These are phyloP conservation scores for Escovopsis weberi DNA, from an alignment of 2,329 filamentous ascomycete genomes.

Conservation along the genomic window DNA sequence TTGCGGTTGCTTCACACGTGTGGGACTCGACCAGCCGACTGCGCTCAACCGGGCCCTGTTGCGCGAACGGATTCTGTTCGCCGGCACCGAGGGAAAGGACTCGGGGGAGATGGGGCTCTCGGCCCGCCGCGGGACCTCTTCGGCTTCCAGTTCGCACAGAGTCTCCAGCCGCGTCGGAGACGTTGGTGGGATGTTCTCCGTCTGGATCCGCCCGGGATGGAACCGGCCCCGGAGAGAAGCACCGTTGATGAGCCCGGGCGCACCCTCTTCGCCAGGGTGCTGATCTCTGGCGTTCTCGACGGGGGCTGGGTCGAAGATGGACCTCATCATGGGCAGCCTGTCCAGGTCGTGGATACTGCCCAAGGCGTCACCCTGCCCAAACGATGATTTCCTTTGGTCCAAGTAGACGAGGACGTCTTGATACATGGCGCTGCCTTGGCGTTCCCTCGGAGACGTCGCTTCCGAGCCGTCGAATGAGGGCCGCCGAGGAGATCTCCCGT, in stretches of 20 bases:
- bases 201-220: not conserved
- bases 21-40: conserved; percentile 13
- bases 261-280: no score
- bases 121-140: conserved; percentile 21
- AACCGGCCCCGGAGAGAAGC: not conserved
- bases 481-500: not conserved
- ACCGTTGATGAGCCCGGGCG: no score
- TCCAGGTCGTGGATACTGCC: conserved; percentile 9
- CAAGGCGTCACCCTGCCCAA: conserved; percentile 25
- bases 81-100: conserved; percentile 13
- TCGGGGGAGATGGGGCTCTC: conserved; percentile 26
- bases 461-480: conserved; percentile 1
- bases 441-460: conserved; percentile 1
- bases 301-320: no score
- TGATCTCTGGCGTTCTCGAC: no score
- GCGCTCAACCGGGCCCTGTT: conserved; percentile 25
- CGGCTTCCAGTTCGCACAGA: conserved; percentile 7
- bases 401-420: conserved; percentile 13
- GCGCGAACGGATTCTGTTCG: conserved; percentile 12
- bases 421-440: conserved; percentile 3
- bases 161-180: conserved; percentile 1
- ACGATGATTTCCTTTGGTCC: conserved; percentile 20
- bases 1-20: conserved; percentile 14
- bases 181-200: not conserved
- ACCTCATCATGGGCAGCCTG: no score